Conservation (phyloP, 331 rosid species). For the Malus hybrid region DNA sequence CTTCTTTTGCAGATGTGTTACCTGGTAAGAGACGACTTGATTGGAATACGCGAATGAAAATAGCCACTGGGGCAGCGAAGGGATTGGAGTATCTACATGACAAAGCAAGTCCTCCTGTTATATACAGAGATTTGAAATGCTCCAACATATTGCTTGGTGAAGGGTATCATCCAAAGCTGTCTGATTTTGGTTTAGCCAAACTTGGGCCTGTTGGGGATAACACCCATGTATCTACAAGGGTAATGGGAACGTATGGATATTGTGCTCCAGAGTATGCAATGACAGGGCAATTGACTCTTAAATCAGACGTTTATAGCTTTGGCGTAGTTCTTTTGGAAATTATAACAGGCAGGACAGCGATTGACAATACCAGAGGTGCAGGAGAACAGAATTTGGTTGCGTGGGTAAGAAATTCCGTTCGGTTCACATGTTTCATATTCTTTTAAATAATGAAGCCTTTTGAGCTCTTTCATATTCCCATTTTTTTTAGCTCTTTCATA, state of each 20-base stretch:
- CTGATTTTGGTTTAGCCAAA: slow-evolving; percentile 97
- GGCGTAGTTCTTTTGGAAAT: slow-evolving; percentile 95
- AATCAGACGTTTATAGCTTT: slow-evolving; percentile 93
- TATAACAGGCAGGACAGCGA: slow-evolving; percentile 88
- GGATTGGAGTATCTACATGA: slow-evolving; percentile 92
- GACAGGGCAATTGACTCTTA: slow-evolving; percentile 86
- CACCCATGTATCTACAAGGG: slow-evolving; percentile 86
- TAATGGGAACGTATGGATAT: slow-evolving; percentile 96
- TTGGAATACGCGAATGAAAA: slow-evolving; percentile 92
- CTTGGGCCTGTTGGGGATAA: slow-evolving; percentile 4
- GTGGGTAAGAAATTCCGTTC: slow-evolving; percentile 58
- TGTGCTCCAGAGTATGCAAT: slow-evolving; percentile 97
- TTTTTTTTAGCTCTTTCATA: no score
- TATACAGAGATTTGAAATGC: slow-evolving; percentile 90
- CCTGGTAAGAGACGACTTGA: slow-evolving; percentile 66
- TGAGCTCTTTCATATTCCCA: background rate
- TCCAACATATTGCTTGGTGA: slow-evolving; percentile 91
- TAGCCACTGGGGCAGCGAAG: slow-evolving; percentile 91
- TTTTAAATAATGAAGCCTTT: background rate
- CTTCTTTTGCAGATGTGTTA: slow-evolving; percentile 52
- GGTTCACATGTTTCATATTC: background rate
- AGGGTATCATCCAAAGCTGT: slow-evolving; percentile 85
- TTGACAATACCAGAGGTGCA: slow-evolving; percentile 64
- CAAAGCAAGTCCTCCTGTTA: slow-evolving; percentile 92
- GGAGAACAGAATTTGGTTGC: slow-evolving; percentile 96